These are phyloP conservation scores for Xylaria hypoxylon DNA, from an alignment of 2,329 filamentous ascomycete species.

Conservation along the genomic window DNA sequence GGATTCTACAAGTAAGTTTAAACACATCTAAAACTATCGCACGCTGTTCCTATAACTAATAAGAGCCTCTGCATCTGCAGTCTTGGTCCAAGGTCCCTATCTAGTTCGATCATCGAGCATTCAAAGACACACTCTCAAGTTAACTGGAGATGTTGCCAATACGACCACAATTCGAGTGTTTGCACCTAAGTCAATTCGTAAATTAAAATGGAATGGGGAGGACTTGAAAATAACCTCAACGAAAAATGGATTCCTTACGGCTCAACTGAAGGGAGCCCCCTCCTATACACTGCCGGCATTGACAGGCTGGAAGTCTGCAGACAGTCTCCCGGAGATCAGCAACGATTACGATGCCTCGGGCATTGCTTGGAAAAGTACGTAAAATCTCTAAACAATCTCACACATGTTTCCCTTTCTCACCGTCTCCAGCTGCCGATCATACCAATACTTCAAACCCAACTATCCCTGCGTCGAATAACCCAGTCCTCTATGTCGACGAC, in stretches of 20 bases:
- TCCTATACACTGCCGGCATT: slow-evolving; percentile 56
- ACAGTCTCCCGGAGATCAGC: slow-evolving; percentile 62
- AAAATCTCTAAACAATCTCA: no score
- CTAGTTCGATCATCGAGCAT: slow-evolving; percentile 61
- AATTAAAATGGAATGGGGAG: slow-evolving; percentile 65
- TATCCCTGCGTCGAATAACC: slow-evolving; percentile 61
- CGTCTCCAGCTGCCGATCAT: slow-evolving; percentile 57
- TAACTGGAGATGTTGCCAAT: slow-evolving; percentile 60
- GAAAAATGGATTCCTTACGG: slow-evolving; percentile 48
- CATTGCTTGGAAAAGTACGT: slow-evolving; percentile 57
- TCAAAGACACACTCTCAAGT: slow-evolving; percentile 51
- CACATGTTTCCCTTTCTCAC: neutral
- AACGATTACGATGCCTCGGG: slow-evolving; percentile 57
- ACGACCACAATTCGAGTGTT: slow-evolving; percentile 59
- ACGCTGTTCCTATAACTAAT: neutral
- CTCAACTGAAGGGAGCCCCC: slow-evolving; percentile 46
- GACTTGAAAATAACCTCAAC: slow-evolving; percentile 48
- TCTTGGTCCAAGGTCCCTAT: slow-evolving; percentile 64
- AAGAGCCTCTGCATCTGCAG: slow-evolving; percentile 50
- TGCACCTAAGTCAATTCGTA: slow-evolving; percentile 58
- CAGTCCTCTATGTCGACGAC: slow-evolving; percentile 68
- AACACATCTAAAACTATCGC: neutral
- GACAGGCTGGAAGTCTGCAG: slow-evolving; percentile 59
- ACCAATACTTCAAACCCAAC: slow-evolving; percentile 61
- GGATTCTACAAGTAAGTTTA: slow-evolving; percentile 57